Conservation (phyloP, 768 basidiomycete genomes). For the Multifurca ochricompacta region DNA sequence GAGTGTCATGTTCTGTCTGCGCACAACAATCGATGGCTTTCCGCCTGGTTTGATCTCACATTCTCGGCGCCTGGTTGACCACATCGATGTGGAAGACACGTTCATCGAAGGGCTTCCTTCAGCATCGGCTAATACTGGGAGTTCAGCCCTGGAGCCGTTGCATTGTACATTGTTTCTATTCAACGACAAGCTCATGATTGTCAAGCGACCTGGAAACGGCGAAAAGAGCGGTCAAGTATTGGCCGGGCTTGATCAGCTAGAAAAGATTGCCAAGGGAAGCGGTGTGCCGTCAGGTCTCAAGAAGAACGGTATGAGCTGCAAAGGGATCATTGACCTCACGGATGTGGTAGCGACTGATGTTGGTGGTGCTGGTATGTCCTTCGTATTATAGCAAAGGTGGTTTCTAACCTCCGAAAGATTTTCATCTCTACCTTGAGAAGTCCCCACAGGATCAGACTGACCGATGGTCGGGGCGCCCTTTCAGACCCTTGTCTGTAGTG, state of each 20-base stretch:
- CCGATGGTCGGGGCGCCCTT: conserved; percentile 81
- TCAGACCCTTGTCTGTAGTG: conserved; percentile 72
- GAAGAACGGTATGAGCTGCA: conserved; percentile 76
- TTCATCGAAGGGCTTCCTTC: conserved; percentile 46
- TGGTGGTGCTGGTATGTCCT: conserved; percentile 68
- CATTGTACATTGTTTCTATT: conserved; percentile 91
- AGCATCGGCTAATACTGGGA: conserved; percentile 34
- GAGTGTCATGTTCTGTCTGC: conserved; percentile 79
- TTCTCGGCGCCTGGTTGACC: conserved; percentile 81
- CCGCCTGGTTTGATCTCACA: conserved; percentile 87
- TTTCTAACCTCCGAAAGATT: conserved; percentile 41
- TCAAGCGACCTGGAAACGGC: conserved; percentile 71
- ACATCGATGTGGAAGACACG: conserved; percentile 87
- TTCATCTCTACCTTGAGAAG: conserved; percentile 77
- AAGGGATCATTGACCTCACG: conserved; percentile 76
- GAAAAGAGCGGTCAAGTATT: conserved; percentile 67
- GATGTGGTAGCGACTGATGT: conserved; percentile 80
- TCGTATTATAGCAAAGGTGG: background rate
- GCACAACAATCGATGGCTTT: conserved; percentile 81
- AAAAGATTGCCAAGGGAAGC: conserved; percentile 57
- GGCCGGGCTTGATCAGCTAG: conserved; percentile 71
- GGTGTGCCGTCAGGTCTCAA: conserved; percentile 57
- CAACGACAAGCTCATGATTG: conserved; percentile 88
- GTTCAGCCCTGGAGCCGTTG: conserved; percentile 38
- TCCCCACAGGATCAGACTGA: conserved; percentile 78